Evolutionary conservation across 495 filamentous ascomycete species (phyloP).

Genomic region (Aspergillus homomorphus): DNA sequence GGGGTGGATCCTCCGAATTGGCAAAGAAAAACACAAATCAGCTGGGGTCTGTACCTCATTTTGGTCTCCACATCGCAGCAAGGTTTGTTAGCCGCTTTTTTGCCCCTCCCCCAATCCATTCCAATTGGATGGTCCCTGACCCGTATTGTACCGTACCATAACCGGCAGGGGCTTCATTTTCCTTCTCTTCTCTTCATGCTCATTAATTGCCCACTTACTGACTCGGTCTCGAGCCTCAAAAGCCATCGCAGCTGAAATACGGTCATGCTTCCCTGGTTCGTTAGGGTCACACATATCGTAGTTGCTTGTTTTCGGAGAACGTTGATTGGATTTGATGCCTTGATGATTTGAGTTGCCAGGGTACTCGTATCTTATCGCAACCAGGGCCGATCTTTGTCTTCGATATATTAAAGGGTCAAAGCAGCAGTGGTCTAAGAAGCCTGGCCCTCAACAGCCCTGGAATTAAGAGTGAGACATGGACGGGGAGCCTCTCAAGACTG

Average conservation of each 20-base stretch:
- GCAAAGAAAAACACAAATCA: no score
- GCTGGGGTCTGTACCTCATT: background rate
- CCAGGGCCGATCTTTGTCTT: background rate
- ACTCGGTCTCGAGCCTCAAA: background rate
- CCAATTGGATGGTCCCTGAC: background rate
- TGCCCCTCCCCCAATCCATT: background rate
- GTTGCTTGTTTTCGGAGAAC: no score
- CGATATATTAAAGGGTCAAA: background rate
- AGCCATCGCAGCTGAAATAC: background rate
- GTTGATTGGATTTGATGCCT: no score
- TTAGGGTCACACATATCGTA: no score
- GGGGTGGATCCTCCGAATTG: no score
- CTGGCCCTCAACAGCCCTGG: background rate
- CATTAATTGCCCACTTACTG: no score
- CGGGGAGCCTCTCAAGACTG: no score
- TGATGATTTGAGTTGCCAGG: no score
- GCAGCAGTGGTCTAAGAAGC: background rate
- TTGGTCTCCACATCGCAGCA: background rate
- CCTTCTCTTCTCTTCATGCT: no score
- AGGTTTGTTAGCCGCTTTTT: background rate
- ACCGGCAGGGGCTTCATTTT: background rate
- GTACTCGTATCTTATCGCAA: background rate
- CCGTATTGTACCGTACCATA: background rate
- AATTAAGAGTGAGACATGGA: background rate
- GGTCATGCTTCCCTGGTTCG: no score